phyloP scores from a whole-genome alignment of 441 rosid species.

The Populus hybrid region DNA sequence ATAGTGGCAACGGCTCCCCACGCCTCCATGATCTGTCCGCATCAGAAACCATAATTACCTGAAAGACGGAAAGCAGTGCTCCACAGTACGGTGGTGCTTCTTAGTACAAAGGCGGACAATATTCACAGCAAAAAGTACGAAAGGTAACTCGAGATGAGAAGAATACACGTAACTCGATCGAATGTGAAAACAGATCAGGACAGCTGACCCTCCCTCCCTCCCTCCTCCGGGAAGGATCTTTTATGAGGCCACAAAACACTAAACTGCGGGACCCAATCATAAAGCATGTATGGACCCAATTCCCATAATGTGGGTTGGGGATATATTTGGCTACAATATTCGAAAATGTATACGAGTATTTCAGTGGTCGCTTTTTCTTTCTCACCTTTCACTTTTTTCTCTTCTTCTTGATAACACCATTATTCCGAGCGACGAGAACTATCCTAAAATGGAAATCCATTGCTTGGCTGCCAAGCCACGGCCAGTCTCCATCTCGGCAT shows the following conservation, averaged over 20 bases:
- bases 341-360: neutral
- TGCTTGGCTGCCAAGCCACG: neutral
- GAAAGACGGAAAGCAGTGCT: neutral
- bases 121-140: neutral
- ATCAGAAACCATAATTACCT: neutral
- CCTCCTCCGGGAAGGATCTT: neutral
- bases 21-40: neutral
- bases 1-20: too few species aligned
- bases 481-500: neutral
- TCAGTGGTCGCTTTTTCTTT: neutral
- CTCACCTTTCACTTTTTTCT: neutral
- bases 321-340: neutral
- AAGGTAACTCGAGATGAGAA: neutral
- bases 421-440: neutral
- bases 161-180: neutral
- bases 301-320: neutral
- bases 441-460: neutral
- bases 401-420: neutral
- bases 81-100: neutral
- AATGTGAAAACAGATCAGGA: neutral
- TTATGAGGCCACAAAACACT: neutral
- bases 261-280: too few species aligned
- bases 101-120: neutral
- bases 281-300: too few species aligned
- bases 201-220: neutral